These are phyloP conservation scores for Macrophomina tecta DNA, from an alignment of 2,329 filamentous ascomycete species.

Conservation along the genomic window DNA sequence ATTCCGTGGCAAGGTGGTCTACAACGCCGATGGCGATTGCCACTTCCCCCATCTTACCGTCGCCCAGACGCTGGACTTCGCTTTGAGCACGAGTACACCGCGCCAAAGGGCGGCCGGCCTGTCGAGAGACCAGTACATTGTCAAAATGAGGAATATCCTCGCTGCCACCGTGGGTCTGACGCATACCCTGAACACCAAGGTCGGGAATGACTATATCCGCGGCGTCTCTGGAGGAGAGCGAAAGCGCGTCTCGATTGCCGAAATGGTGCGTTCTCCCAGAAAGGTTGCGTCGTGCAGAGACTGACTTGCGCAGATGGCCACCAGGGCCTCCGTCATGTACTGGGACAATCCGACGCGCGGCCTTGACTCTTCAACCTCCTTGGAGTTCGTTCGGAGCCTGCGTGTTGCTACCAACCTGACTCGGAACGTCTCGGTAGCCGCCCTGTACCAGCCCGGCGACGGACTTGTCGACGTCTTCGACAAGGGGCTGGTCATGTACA, in stretches of 20 bases:
- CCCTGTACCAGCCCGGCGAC: constrained; percentile 76
- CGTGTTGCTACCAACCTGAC: constrained; percentile 71
- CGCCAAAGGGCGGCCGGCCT: constrained; percentile 66
- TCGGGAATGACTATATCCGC: constrained; percentile 77
- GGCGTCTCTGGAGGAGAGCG: constrained; percentile 77
- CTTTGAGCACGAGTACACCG: constrained; percentile 72
- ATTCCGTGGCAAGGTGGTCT: constrained; percentile 85
- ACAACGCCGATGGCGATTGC: constrained; percentile 82
- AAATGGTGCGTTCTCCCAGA: constrained; percentile 55
- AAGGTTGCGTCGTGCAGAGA: not conserved
- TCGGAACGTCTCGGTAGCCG: constrained; percentile 69
- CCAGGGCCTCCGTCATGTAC: constrained; percentile 66
- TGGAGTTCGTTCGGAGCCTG: constrained; percentile 76
- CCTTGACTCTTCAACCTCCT: constrained; percentile 75
- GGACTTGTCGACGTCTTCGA: constrained; percentile 73
- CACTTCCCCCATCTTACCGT: constrained; percentile 80
- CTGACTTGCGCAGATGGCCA: constrained; percentile 55
- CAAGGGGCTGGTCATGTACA: constrained; percentile 70
- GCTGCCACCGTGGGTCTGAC: constrained; percentile 78
- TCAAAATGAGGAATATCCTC: constrained; percentile 71
- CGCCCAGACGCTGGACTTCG: constrained; percentile 79
- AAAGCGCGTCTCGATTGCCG: constrained; percentile 82
- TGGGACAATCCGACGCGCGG: constrained; percentile 83
- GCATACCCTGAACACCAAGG: constrained; percentile 74
- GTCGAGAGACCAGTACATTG: constrained; percentile 60